Evolutionary conservation across 139 green algal genomes (phyloP), one percentile per base, ranked within the genome.

Genomic region (Tetraselmis striata): DNA sequence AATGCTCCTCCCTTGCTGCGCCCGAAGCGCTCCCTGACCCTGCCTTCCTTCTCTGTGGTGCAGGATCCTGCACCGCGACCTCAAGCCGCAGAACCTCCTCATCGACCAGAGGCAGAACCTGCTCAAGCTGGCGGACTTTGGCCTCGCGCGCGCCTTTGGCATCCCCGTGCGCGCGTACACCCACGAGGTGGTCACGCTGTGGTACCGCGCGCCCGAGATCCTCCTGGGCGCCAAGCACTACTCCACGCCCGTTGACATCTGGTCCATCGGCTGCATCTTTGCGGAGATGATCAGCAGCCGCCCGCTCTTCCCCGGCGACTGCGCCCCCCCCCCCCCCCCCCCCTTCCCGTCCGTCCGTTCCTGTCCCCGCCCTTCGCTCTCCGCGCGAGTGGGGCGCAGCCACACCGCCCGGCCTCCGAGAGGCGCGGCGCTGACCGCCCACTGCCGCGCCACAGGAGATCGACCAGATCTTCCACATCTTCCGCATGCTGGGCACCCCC

Each of bases 51-150:
- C n/a, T n/a, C n/a, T n/a, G n/a, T n/a, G n/a, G 94, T 77, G 30
- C 82, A 88, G 91, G 18, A 92, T 99, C 5, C 88, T 99, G 59
- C 96, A 99, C 84, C 87, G 96, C 0, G 96, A 99, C 86, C 84
- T 99, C 29, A 99, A 99, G 90, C 96, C 96, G 0, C 95, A 99
- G 86, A 99, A 99, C 86, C 89, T 99, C 77, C 90, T 99, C 1
- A 97, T 99, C 24, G 95, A 99, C 83, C 85, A 85, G 27, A 32
- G 80, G 0, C 92, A 80, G n/a, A 94, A 95, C 78, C 88, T 90
- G 25, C 89, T 99, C 31, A 99, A 99, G 84, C 92, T 99, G 28
- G 96, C 96, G n/a, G 96, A 99, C 86, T 98, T 99, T 90, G 96
- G 96, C 1, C 89, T 99, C 0, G 96, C 96, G 2, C 87, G 96